Evolutionary conservation across 495 filamentous ascomycete genomes (phyloP).

Genomic region (Penicillium pancosmium): DNA sequence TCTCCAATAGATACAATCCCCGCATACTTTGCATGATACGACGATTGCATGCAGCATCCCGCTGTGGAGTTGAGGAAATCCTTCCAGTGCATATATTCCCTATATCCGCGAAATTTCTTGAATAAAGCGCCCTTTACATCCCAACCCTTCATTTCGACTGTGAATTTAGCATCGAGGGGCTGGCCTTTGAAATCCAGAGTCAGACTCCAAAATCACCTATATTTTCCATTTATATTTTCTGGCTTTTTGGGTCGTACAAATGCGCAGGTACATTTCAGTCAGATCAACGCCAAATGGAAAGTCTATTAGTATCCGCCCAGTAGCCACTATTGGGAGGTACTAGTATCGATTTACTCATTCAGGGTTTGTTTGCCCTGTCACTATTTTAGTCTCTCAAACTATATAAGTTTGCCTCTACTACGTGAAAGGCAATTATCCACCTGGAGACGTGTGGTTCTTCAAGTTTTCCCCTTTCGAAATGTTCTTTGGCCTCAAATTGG

Average conservation of each 20-base stretch:
- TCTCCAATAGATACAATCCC: background rate
- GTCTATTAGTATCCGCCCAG: no score
- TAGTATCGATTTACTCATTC: no score
- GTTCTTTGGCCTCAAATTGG: no score
- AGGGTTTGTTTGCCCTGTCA: no score
- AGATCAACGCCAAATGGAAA: conserved; percentile 36
- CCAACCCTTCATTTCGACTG: conserved; percentile 60
- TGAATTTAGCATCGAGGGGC: conserved; percentile 65
- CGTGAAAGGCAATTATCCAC: no score
- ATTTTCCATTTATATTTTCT: background rate
- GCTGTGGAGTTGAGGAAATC: background rate
- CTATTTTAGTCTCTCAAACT: no score
- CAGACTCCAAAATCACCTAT: background rate
- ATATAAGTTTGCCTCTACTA: no score
- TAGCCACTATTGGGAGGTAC: no score
- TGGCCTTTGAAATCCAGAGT: conserved; percentile 24
- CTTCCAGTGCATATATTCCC: background rate
- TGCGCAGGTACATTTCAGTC: conserved; percentile 15
- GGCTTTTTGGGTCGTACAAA: conserved; percentile 1
- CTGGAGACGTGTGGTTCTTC: no score
- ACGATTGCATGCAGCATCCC: background rate
- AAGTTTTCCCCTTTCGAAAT: no score
- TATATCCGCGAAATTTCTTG: background rate
- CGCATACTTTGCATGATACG: background rate
- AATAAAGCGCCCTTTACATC: conserved; percentile 23